A percentile compares a stretch with the other conserved stretches of the same genome.
Conservation (phyloP, 129 eudicot genomes). For the Flaveria linearis region DNA sequence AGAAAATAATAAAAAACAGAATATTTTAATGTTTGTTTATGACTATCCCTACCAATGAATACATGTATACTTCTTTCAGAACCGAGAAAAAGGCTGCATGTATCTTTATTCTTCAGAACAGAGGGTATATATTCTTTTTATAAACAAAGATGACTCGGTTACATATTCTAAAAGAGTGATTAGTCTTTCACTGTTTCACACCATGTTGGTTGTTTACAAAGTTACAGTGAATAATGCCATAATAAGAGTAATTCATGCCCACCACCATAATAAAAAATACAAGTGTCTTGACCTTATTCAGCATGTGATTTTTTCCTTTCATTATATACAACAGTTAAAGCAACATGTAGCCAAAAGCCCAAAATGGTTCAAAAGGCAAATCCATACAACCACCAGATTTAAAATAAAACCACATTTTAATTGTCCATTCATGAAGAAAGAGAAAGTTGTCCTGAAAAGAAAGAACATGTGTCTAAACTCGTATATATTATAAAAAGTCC, state of each 20-base stretch:
- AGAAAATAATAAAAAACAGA: not conserved
- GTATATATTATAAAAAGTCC: not conserved
- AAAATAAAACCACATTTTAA: constrained; percentile 8
- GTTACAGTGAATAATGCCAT: constrained; percentile 9
- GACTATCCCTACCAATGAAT: constrained; percentile 12
- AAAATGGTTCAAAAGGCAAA: not conserved
- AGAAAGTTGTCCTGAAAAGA: constrained; percentile 8
- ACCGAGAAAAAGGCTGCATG: constrained; percentile 10
- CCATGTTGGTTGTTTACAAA: not conserved
- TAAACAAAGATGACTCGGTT: not conserved
- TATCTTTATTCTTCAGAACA: constrained; percentile 18
- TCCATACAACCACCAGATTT: constrained; percentile 17
- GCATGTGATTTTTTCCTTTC: constrained; percentile 7
- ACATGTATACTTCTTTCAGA: constrained; percentile 1
- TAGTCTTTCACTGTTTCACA: constrained; percentile 20
- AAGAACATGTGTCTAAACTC: constrained; percentile 12
- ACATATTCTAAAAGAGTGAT: constrained; percentile 8
- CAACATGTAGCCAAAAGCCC: no score
- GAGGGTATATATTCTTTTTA: constrained; percentile 16
- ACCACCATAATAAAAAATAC: constrained; percentile 5
- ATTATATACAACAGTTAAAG: no score
- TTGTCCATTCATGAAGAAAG: not conserved
- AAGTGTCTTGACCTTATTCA: not conserved
- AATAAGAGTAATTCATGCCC: not conserved
- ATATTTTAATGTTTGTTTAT: constrained; percentile 11